phyloP scores from a whole-genome alignment of 768 basidiomycete genomes.

The Suillus brevipes region DNA sequence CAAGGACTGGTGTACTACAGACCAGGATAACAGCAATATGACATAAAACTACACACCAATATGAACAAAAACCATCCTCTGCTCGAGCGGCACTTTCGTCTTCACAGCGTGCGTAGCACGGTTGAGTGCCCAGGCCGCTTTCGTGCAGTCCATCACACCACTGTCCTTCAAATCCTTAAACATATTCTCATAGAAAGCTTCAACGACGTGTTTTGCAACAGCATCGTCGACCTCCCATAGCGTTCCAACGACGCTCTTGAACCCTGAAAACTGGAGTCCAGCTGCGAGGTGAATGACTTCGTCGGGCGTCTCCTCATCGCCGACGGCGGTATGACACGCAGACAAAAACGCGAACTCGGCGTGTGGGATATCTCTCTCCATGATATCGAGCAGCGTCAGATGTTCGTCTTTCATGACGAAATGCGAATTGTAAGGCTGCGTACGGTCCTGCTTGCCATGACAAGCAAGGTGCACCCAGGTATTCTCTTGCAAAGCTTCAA shows the following conservation, averaged over 20 bases:
- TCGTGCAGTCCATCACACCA: slow-evolving; percentile 5
- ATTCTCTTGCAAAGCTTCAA: neutral
- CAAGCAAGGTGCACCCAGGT: slow-evolving; percentile 23
- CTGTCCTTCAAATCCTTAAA: neutral
- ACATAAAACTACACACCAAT: neutral
- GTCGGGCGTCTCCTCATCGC: slow-evolving; percentile 16
- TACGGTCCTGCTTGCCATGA: slow-evolving; percentile 14
- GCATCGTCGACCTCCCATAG: slow-evolving; percentile 11
- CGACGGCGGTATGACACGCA: slow-evolving; percentile 20
- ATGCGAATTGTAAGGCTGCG: slow-evolving; percentile 15
- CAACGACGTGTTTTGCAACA: neutral
- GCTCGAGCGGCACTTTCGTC: neutral
- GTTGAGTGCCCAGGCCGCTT: neutral
- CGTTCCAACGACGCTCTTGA: neutral
- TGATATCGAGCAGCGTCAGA: slow-evolving; percentile 8
- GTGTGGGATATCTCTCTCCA: neutral
- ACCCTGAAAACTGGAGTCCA: slow-evolving; percentile 17
- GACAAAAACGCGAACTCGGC: slow-evolving; percentile 17
- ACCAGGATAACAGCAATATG: too few relatives aligned
- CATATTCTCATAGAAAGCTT: slow-evolving; percentile 3
- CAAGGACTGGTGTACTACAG: too few relatives aligned
- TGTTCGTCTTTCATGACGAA: slow-evolving; percentile 1
- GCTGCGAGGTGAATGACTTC: slow-evolving; percentile 27
- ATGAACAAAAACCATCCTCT: neutral
- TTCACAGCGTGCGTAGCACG: neutral